Evolutionary conservation across 2,329 filamentous ascomycete species (phyloP), one percentile per base, ranked within the genome.

Genomic region (Coniochaeta sp.): DNA sequence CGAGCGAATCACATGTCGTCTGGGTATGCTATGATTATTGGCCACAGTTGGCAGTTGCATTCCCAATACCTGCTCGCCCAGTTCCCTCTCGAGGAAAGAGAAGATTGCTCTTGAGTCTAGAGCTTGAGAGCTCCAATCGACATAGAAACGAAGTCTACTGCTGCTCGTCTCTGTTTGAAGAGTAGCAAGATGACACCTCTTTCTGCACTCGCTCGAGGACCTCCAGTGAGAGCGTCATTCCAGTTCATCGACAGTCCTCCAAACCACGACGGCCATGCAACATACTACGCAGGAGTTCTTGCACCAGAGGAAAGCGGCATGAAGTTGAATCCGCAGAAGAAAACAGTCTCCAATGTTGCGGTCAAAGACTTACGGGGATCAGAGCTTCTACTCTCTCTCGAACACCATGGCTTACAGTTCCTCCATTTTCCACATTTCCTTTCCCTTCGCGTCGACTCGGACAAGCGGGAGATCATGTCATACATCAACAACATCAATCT

Each of bases 181-280:
- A 40, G 6, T n/a, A 17, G 6, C 38, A n/a, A 40, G 6, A 57
- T 57, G 34, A 17, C 33, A 24, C 55, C 17, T 11, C 55, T 57
- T 8, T 57, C 34, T 26, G 16, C 8, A 28, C 55, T 57, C 11
- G 55, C 55, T 28, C 34, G 38, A 8, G 55, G 55, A 1, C 19
- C 55, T 4, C 7, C 55, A 3, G 43, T 36, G 1, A 57, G 34
- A 28, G 55, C 55, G 6, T 57, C 55, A 6, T 57, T 57, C 38
- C 55, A 57, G 12, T 57, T 57, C 33, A 57, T 57, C 22, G 34
- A 57, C 34, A 28, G 33, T 17, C 55, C 55, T 57, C 55, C 55
- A 16, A 57, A 57, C 34, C 5, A 43, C 9, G 34, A 57, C 17
- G 55, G 55, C 17, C 11, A 26, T 7, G 6, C 34, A 14, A 3